phyloP scores from a whole-genome alignment of 495 filamentous ascomycete genomes.

The Neurospora sp. region DNA sequence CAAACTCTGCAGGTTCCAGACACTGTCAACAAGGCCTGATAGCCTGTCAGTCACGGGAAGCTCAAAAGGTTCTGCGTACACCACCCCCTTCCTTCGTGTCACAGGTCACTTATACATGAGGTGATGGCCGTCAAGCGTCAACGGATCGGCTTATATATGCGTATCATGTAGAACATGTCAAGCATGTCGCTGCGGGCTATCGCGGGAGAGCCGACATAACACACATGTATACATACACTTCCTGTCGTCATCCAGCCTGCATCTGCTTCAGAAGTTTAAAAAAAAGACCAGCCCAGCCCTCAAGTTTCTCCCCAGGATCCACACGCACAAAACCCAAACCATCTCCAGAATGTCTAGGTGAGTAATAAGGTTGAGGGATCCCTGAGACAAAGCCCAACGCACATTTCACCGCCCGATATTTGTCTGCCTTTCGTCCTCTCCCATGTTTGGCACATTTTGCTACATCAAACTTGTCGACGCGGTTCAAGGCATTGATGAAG shows the following conservation, averaged over 20 bases:
- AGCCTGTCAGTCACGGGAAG: neutral
- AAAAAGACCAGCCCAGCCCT: neutral
- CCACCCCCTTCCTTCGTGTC: neutral
- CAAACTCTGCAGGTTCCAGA: neutral
- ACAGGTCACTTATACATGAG: neutral
- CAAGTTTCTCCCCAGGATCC: neutral
- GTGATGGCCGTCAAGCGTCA: neutral
- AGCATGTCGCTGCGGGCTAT: neutral
- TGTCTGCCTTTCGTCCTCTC: neutral
- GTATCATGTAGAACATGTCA: neutral
- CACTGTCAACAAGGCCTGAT: neutral
- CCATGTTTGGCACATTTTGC: neutral
- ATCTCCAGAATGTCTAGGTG: neutral
- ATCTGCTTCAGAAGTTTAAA: neutral
- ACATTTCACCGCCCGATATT: neutral
- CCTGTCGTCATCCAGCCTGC: neutral
- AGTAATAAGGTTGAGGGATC: neutral
- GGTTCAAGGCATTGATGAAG: conserved; percentile 3
- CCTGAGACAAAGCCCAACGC: neutral
- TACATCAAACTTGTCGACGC: conserved; percentile 10
- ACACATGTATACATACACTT: neutral
- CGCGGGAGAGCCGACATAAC: neutral
- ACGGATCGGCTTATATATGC: neutral
- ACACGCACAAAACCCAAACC: neutral
- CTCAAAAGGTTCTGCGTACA: neutral